A percentile compares a stretch with the other conserved stretches of the same genome.
Evolutionary conservation across 139 green algal species (phyloP).

Genomic region (Spirogloea muscicola): DNA sequence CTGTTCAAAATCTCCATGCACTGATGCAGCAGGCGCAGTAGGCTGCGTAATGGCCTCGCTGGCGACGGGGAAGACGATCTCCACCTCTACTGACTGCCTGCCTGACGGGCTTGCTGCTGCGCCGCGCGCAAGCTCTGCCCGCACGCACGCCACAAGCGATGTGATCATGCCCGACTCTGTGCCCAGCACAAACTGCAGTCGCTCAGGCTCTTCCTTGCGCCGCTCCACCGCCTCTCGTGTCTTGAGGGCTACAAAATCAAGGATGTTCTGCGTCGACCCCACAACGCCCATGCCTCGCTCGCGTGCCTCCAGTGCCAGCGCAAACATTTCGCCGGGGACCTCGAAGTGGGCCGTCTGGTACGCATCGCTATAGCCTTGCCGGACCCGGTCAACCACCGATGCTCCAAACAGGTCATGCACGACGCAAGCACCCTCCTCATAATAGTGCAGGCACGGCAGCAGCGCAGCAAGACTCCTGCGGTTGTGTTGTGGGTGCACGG

Average conservation of each 20-base stretch:
- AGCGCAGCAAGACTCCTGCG: too few relatives aligned
- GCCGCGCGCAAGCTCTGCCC: conserved; percentile 51
- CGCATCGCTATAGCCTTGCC: conserved; percentile 78
- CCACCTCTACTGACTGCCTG: conserved; percentile 88
- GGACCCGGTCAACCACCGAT: conserved; percentile 59
- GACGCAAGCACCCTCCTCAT: conserved; percentile 88
- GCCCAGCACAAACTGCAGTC: conserved; percentile 90
- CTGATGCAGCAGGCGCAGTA: too few relatives aligned
- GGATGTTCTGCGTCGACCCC: conserved; percentile 93
- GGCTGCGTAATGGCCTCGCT: conserved; percentile 72
- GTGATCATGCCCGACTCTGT: conserved; percentile 98
- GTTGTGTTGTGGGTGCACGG: conserved; percentile 79
- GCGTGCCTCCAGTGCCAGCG: conserved; percentile 79
- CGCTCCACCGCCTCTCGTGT: conserved; percentile 62
- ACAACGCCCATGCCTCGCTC: conserved; percentile 82
- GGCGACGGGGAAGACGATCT: conserved; percentile 95
- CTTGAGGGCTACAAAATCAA: conserved; percentile 88
- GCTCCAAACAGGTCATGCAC: conserved; percentile 98
- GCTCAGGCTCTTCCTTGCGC: conserved; percentile 53
- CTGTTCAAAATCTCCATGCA: too few relatives aligned
- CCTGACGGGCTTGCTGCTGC: too few relatives aligned
- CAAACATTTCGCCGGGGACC: conserved; percentile 91
- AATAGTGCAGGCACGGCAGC: conserved; percentile 83
- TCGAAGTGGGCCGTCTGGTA: conserved; percentile 97
- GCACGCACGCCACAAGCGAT: conserved; percentile 84